phyloP scores from a whole-genome alignment of 768 basidiomycete genomes.

The Russula sp. region DNA sequence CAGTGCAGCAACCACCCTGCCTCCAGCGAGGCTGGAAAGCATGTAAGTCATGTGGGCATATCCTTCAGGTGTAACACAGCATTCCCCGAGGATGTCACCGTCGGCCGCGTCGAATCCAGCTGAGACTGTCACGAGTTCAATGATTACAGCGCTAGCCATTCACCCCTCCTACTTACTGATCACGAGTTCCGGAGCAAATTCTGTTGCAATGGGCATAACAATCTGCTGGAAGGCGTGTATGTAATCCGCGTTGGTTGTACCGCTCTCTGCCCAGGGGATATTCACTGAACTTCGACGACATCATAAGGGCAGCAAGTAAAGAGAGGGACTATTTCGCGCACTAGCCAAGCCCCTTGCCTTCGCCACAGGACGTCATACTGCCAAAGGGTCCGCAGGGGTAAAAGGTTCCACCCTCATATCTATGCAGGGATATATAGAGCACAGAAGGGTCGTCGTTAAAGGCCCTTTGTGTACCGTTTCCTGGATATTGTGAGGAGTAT shows the following conservation, averaged over 20 bases:
- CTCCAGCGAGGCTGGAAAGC: constrained; percentile 80
- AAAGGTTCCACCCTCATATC: constrained; percentile 85
- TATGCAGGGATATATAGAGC: constrained; percentile 90
- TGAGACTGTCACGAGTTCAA: constrained; percentile 54
- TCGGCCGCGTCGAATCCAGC: constrained; percentile 96
- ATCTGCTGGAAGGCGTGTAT: constrained; percentile 93
- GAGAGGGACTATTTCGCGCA: constrained; percentile 34
- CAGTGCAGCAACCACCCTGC: constrained; percentile 85
- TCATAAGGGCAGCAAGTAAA: constrained; percentile 5
- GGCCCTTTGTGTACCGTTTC: constrained; percentile 95
- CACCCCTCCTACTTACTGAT: constrained; percentile 57
- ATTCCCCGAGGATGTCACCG: constrained; percentile 89
- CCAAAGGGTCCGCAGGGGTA: constrained; percentile 94
- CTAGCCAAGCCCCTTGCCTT: constrained; percentile 80
- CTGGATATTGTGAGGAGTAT: constrained; percentile 33
- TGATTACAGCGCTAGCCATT: not conserved
- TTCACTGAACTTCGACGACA: constrained; percentile 71
- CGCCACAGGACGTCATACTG: constrained; percentile 76
- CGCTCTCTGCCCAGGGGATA: constrained; percentile 84
- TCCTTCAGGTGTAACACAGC: constrained; percentile 82
- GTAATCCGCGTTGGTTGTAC: constrained; percentile 94
- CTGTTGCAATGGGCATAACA: constrained; percentile 94
- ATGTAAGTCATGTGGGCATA: constrained; percentile 99
- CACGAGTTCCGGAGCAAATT: constrained; percentile 93
- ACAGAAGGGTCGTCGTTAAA: constrained; percentile 91